phyloP scores from a whole-genome alignment of 2,329 filamentous ascomycete species.

The Exophiala oligosperma region DNA sequence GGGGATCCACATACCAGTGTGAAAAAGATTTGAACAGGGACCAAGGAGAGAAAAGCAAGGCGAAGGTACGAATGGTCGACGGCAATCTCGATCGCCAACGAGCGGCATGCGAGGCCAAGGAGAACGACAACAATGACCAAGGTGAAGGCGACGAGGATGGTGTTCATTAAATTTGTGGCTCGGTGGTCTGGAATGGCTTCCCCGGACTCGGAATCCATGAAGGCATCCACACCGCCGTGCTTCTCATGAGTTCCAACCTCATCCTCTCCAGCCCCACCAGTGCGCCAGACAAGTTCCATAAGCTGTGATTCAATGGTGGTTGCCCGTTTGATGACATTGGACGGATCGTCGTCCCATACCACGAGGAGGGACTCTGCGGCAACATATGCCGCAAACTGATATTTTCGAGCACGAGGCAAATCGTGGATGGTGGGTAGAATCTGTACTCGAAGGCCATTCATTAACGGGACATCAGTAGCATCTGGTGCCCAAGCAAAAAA shows the following conservation, averaged over 20 bases:
- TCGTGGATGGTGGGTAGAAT: slow-evolving; percentile 72
- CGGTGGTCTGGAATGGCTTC: slow-evolving; percentile 64
- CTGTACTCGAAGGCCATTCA: slow-evolving; percentile 75
- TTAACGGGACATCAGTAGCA: slow-evolving; percentile 71
- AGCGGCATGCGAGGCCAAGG: slow-evolving; percentile 68
- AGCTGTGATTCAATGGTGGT: slow-evolving; percentile 73
- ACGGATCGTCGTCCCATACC: slow-evolving; percentile 80
- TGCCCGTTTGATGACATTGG: slow-evolving; percentile 68
- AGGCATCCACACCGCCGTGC: slow-evolving; percentile 51
- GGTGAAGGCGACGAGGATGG: slow-evolving; percentile 66
- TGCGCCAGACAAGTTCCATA: slow-evolving; percentile 75
- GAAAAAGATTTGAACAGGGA: slow-evolving; percentile 75
- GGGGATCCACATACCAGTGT: slow-evolving; percentile 53
- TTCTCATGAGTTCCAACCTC: slow-evolving; percentile 58
- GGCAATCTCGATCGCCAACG: slow-evolving; percentile 67
- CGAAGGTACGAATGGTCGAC: slow-evolving; percentile 65
- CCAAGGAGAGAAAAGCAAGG: slow-evolving; percentile 64
- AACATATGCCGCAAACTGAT: slow-evolving; percentile 79
- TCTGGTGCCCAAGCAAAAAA: slow-evolving; percentile 73
- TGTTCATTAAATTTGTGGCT: slow-evolving; percentile 68
- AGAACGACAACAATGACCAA: slow-evolving; percentile 65
- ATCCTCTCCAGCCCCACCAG: slow-evolving; percentile 48
- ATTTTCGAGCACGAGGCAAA: slow-evolving; percentile 68
- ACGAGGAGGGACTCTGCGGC: slow-evolving; percentile 69
- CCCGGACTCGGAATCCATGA: slow-evolving; percentile 72